Conservation (phyloP, 2,329 filamentous ascomycete species). For the Didymosphaeria variabile region DNA sequence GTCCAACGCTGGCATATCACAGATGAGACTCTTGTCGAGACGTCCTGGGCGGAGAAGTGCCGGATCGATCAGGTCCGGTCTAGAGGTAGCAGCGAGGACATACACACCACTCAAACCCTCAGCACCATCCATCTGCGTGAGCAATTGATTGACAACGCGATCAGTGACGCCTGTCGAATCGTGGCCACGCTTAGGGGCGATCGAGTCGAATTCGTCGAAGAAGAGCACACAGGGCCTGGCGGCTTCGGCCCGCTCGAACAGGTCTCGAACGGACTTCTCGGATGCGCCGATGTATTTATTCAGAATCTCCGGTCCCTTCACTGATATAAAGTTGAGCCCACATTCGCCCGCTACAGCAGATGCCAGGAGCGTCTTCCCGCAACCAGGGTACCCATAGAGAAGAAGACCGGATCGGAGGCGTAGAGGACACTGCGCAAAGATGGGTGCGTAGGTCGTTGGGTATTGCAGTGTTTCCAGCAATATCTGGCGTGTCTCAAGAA, state of each 20-base stretch:
- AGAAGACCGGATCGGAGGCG: slow-evolving; percentile 92
- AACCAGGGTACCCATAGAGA: slow-evolving; percentile 93
- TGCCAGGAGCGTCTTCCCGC: slow-evolving; percentile 94
- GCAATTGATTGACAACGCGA: slow-evolving; percentile 94
- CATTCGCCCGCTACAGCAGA: slow-evolving; percentile 98
- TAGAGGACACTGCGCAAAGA: slow-evolving; percentile 94
- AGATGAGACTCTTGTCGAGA: slow-evolving; percentile 91
- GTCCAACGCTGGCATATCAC: slow-evolving; percentile 81
- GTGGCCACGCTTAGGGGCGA: slow-evolving; percentile 95
- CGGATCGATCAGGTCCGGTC: slow-evolving; percentile 95
- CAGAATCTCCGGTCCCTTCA: slow-evolving; percentile 96
- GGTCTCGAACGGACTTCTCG: slow-evolving; percentile 93
- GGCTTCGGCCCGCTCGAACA: slow-evolving; percentile 91
- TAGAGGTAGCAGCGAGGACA: slow-evolving; percentile 90
- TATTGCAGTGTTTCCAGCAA: slow-evolving; percentile 95
- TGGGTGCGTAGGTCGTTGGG: slow-evolving; percentile 96
- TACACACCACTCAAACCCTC: slow-evolving; percentile 96
- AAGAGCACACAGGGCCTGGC: slow-evolving; percentile 94
- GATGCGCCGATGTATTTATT: slow-evolving; percentile 99
- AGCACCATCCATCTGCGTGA: slow-evolving; percentile 98
- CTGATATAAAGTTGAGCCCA: slow-evolving; percentile 96
- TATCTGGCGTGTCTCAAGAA: slow-evolving; percentile 86
- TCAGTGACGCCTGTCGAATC: slow-evolving; percentile 99
- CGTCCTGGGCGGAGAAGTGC: slow-evolving; percentile 90
- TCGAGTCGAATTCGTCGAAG: slow-evolving; percentile 98